A percentile compares a stretch with the other conserved stretches of the same genome.
Evolutionary conservation across 257 asterid genomes (phyloP).

Genomic region (Henckelia pumila): DNA sequence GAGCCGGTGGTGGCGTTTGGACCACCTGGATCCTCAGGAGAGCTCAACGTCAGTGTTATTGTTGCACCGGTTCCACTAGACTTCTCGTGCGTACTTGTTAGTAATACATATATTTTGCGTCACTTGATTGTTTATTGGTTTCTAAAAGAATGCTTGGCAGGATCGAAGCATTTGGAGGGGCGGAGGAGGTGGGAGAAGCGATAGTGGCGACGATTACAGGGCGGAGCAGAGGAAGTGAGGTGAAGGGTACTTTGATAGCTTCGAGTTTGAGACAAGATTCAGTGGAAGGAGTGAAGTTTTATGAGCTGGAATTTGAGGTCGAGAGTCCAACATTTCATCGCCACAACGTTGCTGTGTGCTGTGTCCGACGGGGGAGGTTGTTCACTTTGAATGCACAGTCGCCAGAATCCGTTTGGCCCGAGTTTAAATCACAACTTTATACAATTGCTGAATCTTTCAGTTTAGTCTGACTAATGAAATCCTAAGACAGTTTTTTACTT

Average conservation of each 20-base stretch:
- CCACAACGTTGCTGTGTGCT: slow-evolving; percentile 76
- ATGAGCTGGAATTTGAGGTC: slow-evolving; percentile 55
- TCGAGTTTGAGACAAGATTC: slow-evolving; percentile 58
- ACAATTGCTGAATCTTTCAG: not conserved
- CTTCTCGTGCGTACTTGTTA: slow-evolving; percentile 59
- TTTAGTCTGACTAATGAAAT: not conserved
- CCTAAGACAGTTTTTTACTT: not conserved
- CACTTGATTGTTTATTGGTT: not conserved
- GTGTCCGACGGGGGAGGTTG: slow-evolving; percentile 28
- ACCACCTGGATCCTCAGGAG: slow-evolving; percentile 92
- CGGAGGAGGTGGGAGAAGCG: slow-evolving; percentile 75
- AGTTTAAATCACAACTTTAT: not conserved
- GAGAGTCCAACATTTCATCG: slow-evolving; percentile 59
- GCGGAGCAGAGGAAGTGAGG: slow-evolving; percentile 36
- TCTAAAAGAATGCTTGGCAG: slow-evolving; percentile 31
- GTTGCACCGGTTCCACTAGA: slow-evolving; percentile 68
- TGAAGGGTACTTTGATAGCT: slow-evolving; percentile 41
- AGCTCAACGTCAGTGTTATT: slow-evolving; percentile 87
- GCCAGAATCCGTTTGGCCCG: slow-evolving; percentile 77
- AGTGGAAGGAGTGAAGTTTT: not conserved
- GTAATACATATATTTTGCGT: not conserved
- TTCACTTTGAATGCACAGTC: slow-evolving; percentile 68
- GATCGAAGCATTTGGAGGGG: slow-evolving; percentile 82
- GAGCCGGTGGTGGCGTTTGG: slow-evolving; percentile 89
- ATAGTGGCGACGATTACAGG: slow-evolving; percentile 50